Evolutionary conservation across 768 basidiomycete species (phyloP).

Genomic region (Dioszegia hungarica): DNA sequence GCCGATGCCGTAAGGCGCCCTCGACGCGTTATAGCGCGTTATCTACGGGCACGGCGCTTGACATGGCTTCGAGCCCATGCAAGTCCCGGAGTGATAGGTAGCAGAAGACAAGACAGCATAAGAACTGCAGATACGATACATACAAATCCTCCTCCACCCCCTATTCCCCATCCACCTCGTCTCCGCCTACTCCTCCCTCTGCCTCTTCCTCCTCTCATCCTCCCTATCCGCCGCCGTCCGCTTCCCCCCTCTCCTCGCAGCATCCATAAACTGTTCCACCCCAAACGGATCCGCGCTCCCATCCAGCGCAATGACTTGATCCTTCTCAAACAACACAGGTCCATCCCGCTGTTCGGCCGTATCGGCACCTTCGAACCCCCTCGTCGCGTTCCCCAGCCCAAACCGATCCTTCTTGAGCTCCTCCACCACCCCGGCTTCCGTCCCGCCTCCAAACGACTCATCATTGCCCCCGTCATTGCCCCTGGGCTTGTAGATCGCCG

Average conservation of each 20-base stretch:
- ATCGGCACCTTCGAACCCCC: constrained; percentile 83
- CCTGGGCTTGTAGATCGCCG: constrained; percentile 98
- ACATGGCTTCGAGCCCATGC: too few species aligned
- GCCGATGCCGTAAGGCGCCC: too few species aligned
- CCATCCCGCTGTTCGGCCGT: constrained; percentile 82
- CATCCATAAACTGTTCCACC: constrained; percentile 92
- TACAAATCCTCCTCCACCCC: constrained; percentile 1
- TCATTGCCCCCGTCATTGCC: constrained; percentile 74
- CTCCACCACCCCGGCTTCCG: constrained; percentile 86
- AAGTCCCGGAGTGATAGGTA: too few species aligned
- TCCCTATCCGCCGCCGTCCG: constrained; percentile 48
- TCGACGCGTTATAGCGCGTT: too few species aligned
- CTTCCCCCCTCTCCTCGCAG: constrained; percentile 92
- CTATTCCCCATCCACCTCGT: background rate
- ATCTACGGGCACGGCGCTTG: too few species aligned
- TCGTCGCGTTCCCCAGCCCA: constrained; percentile 71
- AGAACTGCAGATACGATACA: background rate
- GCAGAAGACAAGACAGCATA: too few species aligned
- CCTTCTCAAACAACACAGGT: constrained; percentile 98
- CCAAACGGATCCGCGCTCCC: constrained; percentile 82
- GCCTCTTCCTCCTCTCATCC: constrained; percentile 12
- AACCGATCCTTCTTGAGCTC: constrained; percentile 93
- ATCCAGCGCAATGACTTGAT: constrained; percentile 51
- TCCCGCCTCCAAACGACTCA: constrained; percentile 88
- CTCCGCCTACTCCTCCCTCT: constrained; percentile 4